Base-by-base conservation (phyloP, 2,329 filamentous ascomycete genomes). In the Diplodia sapinea region DNA sequence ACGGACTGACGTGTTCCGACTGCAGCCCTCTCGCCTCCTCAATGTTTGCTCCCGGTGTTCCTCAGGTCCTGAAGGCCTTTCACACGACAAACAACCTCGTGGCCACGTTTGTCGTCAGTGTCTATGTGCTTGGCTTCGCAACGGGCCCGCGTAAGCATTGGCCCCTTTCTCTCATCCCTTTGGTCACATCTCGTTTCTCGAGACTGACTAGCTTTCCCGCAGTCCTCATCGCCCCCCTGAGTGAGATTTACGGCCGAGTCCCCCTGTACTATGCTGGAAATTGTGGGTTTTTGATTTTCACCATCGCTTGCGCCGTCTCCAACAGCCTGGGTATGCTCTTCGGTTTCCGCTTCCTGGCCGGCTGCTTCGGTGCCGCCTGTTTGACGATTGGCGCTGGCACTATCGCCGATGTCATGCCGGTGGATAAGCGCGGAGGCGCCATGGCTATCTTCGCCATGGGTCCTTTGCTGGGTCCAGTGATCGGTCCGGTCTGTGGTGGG, bases 261-360 rank as follows among this genome's bases (percentile, higher is more conserved):
- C 70, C 56, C 4, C 31, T 76, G n/a, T 79, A 79, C 70, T 72
- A 77, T 61, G 69, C 75, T 29, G 74, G 72, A 68, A 86, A 83
- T 68, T 43, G 84, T 1, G 80, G 82, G 78, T 86, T 86, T 72
- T 73, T 87, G 2, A 68, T 81, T 49, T 85, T 84, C 80, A 84
- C 84, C 70, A 69, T 85, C 8, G 75, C 77, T 1, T 84, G 78
- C 64, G 78, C 73, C 3, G 67, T 76, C 1, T 76, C 73, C 26
- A 73, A 67, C 20, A 76, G 72, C 54, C 73, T 79, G 71, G 72
- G 72, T 52, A 79, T 79, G 78, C 72, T 80, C 1, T 72, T 79
- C n/a, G 76, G 70, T 0, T 79, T 79, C 59, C 77, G 78, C 13
- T 73, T 80, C 23, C 70, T 79, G 7, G 74, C 75, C 62, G 78